Percentiles rank a stretch among this genome's conserved stretches.
These are phyloP conservation scores for Medicago ruthenica DNA, from an alignment of 306 rosid genomes.

Conservation along the genomic window DNA sequence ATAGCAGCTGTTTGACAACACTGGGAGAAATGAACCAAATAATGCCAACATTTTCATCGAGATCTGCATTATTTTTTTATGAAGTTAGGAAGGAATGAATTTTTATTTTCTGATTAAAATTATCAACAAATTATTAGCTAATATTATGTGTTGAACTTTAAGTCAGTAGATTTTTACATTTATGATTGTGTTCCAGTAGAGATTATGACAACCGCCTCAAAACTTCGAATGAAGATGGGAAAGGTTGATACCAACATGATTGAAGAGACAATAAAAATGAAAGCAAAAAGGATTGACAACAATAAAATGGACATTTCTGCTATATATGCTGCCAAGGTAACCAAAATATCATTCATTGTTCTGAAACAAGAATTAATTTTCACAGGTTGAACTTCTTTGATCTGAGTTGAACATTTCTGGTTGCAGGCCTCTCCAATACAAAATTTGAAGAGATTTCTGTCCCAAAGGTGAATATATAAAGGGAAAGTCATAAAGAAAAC, in stretches of 20 bases:
- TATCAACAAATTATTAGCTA: conserved; percentile 23
- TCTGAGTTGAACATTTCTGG: conserved; percentile 27
- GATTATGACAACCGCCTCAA: conserved; percentile 60
- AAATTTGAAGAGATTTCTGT: too few relatives aligned
- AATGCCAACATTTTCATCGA: conserved; percentile 5
- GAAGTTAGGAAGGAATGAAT: too few relatives aligned
- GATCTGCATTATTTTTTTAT: background rate
- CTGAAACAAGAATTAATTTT: conserved; percentile 36
- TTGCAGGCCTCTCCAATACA: conserved; percentile 64
- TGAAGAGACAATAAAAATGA: conserved; percentile 52
- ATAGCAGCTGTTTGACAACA: too few relatives aligned
- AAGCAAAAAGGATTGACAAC: conserved; percentile 44
- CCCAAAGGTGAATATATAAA: too few relatives aligned
- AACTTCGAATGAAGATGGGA: conserved; percentile 57
- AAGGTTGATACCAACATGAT: conserved; percentile 42
- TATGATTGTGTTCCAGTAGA: conserved; percentile 54
- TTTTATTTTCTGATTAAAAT: background rate
- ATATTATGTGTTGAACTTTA: background rate
- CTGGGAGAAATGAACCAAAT: conserved; percentile 21
- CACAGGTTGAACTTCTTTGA: conserved; percentile 1
- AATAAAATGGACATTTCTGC: conserved; percentile 44
- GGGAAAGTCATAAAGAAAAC: too few relatives aligned
- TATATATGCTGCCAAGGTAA: conserved; percentile 53
- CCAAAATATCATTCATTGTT: conserved; percentile 16
- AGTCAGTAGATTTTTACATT: conserved; percentile 27